These are phyloP conservation scores for Hemileccinum rubropunctum DNA, from an alignment of 768 basidiomycete species.

Conservation along the genomic window DNA sequence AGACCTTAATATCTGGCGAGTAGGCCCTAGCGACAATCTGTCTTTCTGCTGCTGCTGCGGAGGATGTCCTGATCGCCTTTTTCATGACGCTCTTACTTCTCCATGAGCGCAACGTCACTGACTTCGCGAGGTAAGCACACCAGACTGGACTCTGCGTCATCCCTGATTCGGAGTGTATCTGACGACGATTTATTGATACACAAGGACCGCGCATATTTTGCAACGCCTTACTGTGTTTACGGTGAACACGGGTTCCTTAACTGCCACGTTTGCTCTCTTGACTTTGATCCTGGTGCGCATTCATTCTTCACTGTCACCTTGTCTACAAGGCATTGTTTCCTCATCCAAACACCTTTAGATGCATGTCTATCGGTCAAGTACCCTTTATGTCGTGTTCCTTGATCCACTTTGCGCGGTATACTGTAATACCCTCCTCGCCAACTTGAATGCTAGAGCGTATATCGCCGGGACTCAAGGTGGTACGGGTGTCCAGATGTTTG, in stretches of 20 bases:
- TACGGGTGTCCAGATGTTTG: not conserved
- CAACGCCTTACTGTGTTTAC: slow-evolving; percentile 1
- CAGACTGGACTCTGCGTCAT: too few species aligned
- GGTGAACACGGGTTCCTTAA: slow-evolving; percentile 36
- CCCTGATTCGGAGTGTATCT: not conserved
- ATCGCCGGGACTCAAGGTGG: not conserved
- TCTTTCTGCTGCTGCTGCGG: not conserved
- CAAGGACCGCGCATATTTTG: not conserved
- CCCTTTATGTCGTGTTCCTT: not conserved
- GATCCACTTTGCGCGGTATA: slow-evolving; percentile 2
- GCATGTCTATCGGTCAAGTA: not conserved
- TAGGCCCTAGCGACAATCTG: not conserved
- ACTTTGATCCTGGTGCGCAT: slow-evolving; percentile 45
- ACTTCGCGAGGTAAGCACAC: not conserved
- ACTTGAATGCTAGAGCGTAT: slow-evolving; percentile 2
- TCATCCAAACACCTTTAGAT: slow-evolving; percentile 1
- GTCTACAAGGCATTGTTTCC: not conserved
- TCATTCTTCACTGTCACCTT: not conserved
- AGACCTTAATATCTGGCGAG: not conserved
- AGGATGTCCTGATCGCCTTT: slow-evolving; percentile 1
- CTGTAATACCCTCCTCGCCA: slow-evolving; percentile 2
- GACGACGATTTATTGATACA: not conserved
- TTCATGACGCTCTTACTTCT: not conserved
- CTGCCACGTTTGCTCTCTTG: slow-evolving; percentile 49
- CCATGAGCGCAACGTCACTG: not conserved